A percentile compares a stretch with the other conserved stretches of the same genome.
phyloP scores from a whole-genome alignment of 176 grass and related monocot genomes.

The Urochloa ruziziensis region DNA sequence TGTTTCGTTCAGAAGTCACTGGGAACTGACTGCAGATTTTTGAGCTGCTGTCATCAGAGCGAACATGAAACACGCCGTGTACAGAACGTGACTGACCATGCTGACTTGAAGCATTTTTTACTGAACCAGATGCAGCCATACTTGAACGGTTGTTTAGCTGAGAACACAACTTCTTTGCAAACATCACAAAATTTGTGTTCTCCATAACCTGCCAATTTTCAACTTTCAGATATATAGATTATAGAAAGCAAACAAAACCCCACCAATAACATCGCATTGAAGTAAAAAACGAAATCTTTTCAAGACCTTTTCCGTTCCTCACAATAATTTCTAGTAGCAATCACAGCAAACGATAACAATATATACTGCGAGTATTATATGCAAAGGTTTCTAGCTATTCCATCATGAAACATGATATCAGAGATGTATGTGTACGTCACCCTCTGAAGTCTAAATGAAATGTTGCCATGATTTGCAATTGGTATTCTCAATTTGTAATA shows the following conservation, averaged over 20 bases:
- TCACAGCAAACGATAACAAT: not conserved
- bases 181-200: conserved; percentile 68
- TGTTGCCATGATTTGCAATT: not conserved
- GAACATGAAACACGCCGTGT: conserved; percentile 16
- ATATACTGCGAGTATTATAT: not conserved
- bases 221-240: not conserved
- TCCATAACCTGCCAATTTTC: conserved; percentile 58
- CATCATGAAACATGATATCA: not conserved
- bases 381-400: not conserved
- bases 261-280: not conserved
- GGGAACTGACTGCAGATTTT: conserved; percentile 23
- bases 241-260: not conserved
- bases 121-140: conserved; percentile 47
- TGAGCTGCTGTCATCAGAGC: conserved; percentile 25
- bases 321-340: not conserved
- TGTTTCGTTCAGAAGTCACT: conserved; percentile 18
- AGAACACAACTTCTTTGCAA: conserved; percentile 62
- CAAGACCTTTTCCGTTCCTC: not conserved
- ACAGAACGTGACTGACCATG: conserved; percentile 31
- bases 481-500: not conserved
- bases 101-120: conserved; percentile 29
- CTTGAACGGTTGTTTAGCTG: conserved; percentile 51
- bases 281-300: conserved; percentile 14
- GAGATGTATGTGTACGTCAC: not conserved
- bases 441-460: conserved; percentile 5